Percentiles rank a stretch among this genome's conserved stretches.
These are phyloP conservation scores for Fomes fomentarius DNA, from an alignment of 1,284 basidiomycete species.

Conservation along the genomic window DNA sequence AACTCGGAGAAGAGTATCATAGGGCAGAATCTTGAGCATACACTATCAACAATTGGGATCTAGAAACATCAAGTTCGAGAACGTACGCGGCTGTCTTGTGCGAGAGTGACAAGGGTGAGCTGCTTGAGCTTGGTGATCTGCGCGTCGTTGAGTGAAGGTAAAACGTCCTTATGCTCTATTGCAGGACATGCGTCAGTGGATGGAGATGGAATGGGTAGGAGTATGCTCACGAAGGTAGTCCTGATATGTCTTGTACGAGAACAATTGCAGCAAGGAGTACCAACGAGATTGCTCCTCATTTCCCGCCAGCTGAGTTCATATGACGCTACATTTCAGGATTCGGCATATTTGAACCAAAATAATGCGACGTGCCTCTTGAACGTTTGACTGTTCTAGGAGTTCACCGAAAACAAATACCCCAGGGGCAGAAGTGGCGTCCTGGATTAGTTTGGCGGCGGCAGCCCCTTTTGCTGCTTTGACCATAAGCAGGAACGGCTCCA, in stretches of 20 bases:
- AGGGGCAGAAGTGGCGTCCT: conserved; percentile 84
- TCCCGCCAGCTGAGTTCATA: conserved; percentile 50
- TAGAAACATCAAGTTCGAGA: not conserved
- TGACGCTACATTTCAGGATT: not conserved
- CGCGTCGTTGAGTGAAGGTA: conserved; percentile 70
- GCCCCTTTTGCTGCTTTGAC: conserved; percentile 90
- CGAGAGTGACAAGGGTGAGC: conserved; percentile 85
- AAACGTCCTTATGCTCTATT: conserved; percentile 64
- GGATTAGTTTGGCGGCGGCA: conserved; percentile 85
- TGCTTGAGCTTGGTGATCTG: conserved; percentile 91
- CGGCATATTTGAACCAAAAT: not conserved
- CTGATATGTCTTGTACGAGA: conserved; percentile 85
- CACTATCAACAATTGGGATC: not conserved
- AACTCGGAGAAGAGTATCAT: conserved; percentile 62
- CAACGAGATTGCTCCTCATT: conserved; percentile 65
- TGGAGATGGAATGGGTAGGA: not conserved
- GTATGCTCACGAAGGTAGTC: conserved; percentile 63
- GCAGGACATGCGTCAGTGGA: not conserved
- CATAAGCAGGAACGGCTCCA: conserved; percentile 90
- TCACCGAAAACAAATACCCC: conserved; percentile 93
- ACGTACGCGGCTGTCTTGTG: conserved; percentile 72
- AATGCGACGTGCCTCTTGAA: conserved; percentile 69
- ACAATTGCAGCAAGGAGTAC: conserved; percentile 76
- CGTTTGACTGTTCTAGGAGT: conserved; percentile 79
- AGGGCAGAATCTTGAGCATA: conserved; percentile 68